Percentiles rank a stretch among this genome's conserved stretches.
These are phyloP conservation scores for Penicillium psychrosexuale DNA, from an alignment of 2,329 filamentous ascomycete species.

Conservation along the genomic window DNA sequence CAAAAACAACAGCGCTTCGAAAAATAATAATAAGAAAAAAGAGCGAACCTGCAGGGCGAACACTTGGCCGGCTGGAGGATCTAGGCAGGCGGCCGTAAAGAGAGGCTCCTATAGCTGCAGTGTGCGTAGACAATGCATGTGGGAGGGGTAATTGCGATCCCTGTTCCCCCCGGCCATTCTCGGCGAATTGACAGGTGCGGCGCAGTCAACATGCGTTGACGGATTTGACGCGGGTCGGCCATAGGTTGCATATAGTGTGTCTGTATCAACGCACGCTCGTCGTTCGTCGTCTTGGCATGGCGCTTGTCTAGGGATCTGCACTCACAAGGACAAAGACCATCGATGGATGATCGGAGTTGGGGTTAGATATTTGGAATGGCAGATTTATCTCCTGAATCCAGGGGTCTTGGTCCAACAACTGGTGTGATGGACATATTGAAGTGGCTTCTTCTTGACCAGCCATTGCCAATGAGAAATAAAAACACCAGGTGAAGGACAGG, in stretches of 20 bases:
- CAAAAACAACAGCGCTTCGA: slow-evolving; percentile 19
- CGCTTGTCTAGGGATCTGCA: slow-evolving; percentile 29
- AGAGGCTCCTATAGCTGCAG: slow-evolving; percentile 16
- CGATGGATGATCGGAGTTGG: slow-evolving; percentile 4
- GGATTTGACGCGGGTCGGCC: slow-evolving; percentile 14
- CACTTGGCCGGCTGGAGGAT: slow-evolving; percentile 2
- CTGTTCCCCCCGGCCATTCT: slow-evolving; percentile 11
- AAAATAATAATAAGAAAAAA: slow-evolving; percentile 5
- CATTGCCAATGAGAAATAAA: slow-evolving; percentile 1
- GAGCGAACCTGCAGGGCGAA: slow-evolving; percentile 13
- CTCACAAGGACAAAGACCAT: slow-evolving; percentile 8
- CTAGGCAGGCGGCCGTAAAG: slow-evolving; percentile 7
- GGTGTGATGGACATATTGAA: background rate
- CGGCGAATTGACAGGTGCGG: slow-evolving; percentile 15
- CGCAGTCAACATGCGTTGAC: slow-evolving; percentile 23
- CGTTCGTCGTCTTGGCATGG: slow-evolving; percentile 32
- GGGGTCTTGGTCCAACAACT: background rate
- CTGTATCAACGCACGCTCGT: slow-evolving; percentile 17
- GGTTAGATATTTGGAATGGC: background rate
- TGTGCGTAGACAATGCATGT: slow-evolving; percentile 14
- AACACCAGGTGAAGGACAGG: slow-evolving; percentile 13
- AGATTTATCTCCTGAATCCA: background rate
- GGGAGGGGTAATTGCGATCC: slow-evolving; percentile 14
- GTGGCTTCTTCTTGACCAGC: background rate
- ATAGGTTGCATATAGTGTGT: slow-evolving; percentile 13